Evolutionary conservation across 2,329 filamentous ascomycete genomes (phyloP).

Genomic region (Chaetothyriales sp.): DNA sequence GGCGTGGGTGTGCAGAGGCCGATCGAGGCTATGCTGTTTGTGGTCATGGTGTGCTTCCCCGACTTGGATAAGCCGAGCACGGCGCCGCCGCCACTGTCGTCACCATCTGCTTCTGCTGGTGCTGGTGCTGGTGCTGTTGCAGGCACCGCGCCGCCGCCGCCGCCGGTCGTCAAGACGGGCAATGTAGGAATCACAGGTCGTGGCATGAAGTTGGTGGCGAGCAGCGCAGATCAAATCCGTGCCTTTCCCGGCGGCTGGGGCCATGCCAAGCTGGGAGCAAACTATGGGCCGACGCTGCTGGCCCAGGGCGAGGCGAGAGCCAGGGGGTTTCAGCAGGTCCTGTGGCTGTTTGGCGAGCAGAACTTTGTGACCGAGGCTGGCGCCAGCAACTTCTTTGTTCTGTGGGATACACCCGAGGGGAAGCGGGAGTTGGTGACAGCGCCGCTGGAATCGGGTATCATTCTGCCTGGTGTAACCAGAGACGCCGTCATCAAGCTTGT

Average conservation of each 20-base stretch:
- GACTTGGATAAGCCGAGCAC: slow-evolving; percentile 12
- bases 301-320: slow-evolving; percentile 60
- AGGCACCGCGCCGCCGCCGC: too few relatives aligned
- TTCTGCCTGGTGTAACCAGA: slow-evolving; percentile 78
- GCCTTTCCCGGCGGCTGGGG: slow-evolving; percentile 91
- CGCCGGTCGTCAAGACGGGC: slow-evolving; percentile 14
- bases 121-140: neutral
- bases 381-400: slow-evolving; percentile 79
- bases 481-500: slow-evolving; percentile 63
- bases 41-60: slow-evolving; percentile 26
- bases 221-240: slow-evolving; percentile 65
- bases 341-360: slow-evolving; percentile 79
- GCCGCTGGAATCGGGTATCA: slow-evolving; percentile 65
- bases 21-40: slow-evolving; percentile 72
- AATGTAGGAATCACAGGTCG: neutral
- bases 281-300: slow-evolving; percentile 73
- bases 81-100: neutral
- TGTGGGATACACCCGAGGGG: slow-evolving; percentile 47
- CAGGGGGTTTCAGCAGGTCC: slow-evolving; percentile 69
- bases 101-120: too few relatives aligned
- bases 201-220: slow-evolving; percentile 42
- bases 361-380: slow-evolving; percentile 78
- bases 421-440: slow-evolving; percentile 63
- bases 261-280: slow-evolving; percentile 81
- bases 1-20: slow-evolving; percentile 70